Evolutionary conservation across 495 filamentous ascomycete species (phyloP).

Genomic region (Eremomyces bilateralis): DNA sequence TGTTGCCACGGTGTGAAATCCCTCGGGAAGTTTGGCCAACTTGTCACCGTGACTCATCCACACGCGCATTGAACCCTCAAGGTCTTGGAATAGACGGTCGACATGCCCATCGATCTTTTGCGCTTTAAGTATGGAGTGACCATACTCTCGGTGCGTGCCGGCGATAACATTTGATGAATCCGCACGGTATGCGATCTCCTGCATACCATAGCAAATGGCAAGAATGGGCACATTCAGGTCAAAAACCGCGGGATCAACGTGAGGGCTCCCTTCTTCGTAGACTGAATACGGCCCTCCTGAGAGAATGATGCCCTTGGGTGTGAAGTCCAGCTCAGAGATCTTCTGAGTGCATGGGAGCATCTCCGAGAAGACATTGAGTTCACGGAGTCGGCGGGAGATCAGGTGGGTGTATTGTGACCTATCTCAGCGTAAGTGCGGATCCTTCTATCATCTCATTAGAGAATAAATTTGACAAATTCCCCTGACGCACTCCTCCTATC

Average conservation of each 20-base stretch:
- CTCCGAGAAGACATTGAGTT: conserved; percentile 72
- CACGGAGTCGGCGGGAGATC: conserved; percentile 54
- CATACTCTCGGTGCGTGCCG: conserved; percentile 52
- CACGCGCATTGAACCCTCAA: conserved; percentile 43
- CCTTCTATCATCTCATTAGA: too few species aligned
- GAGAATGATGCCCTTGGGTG: conserved; percentile 62
- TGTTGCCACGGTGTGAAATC: conserved; percentile 49
- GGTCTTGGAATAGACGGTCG: conserved; percentile 47
- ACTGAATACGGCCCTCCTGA: conserved; percentile 59
- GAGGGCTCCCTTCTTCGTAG: conserved; percentile 49
- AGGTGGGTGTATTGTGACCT: conserved; percentile 48
- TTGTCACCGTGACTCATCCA: conserved; percentile 88
- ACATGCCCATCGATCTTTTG: conserved; percentile 28
- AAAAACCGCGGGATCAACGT: conserved; percentile 61
- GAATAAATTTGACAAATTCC: too few species aligned
- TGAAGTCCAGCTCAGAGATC: conserved; percentile 53
- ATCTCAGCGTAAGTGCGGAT: too few species aligned
- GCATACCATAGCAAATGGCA: conserved; percentile 62
- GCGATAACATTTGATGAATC: conserved; percentile 44
- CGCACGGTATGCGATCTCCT: conserved; percentile 63
- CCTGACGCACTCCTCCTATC: too few species aligned
- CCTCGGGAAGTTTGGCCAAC: conserved; percentile 44
- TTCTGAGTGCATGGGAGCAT: conserved; percentile 87
- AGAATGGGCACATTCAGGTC: conserved; percentile 56
- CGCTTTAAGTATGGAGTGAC: conserved; percentile 35